Evolutionary conservation across 805 yeast genomes (phyloP).

Genomic region (Pichia exigua): DNA sequence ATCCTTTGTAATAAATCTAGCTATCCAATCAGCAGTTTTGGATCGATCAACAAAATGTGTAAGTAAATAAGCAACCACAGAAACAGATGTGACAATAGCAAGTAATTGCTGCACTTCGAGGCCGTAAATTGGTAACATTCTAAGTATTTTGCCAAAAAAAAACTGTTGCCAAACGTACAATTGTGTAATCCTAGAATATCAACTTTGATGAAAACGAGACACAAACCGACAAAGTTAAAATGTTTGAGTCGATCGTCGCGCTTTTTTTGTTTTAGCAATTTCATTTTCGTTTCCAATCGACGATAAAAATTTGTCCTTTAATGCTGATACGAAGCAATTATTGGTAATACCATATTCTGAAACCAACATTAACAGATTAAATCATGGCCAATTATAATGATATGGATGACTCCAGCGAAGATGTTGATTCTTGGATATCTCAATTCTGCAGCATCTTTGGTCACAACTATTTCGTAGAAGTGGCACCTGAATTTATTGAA

Average conservation of each 20-base stretch:
- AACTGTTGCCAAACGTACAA: no score
- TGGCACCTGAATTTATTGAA: slow-evolving; percentile 85
- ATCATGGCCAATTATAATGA: not conserved
- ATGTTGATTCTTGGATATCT: slow-evolving; percentile 72
- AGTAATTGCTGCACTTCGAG: not conserved
- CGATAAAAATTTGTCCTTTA: not conserved
- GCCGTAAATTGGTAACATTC: not conserved
- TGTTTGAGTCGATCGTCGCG: not conserved
- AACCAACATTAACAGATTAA: not conserved
- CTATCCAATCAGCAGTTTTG: not conserved
- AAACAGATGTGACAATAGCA: not conserved
- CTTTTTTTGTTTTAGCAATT: not conserved
- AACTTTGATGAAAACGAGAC: not conserved
- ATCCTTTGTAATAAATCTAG: not conserved
- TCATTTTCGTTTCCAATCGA: not conserved
- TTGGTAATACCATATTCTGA: not conserved
- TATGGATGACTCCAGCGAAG: slow-evolving; percentile 33
- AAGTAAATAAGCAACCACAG: not conserved
- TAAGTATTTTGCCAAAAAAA: no score
- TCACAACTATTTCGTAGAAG: slow-evolving; percentile 88
- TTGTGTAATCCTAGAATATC: no score
- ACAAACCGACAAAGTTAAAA: no score
- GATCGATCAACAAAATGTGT: not conserved
- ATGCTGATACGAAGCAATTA: not conserved
- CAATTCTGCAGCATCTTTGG: slow-evolving; percentile 73